Evolutionary conservation across 176 grass and related monocot species (phyloP).

Genomic region (Otatea glauca): DNA sequence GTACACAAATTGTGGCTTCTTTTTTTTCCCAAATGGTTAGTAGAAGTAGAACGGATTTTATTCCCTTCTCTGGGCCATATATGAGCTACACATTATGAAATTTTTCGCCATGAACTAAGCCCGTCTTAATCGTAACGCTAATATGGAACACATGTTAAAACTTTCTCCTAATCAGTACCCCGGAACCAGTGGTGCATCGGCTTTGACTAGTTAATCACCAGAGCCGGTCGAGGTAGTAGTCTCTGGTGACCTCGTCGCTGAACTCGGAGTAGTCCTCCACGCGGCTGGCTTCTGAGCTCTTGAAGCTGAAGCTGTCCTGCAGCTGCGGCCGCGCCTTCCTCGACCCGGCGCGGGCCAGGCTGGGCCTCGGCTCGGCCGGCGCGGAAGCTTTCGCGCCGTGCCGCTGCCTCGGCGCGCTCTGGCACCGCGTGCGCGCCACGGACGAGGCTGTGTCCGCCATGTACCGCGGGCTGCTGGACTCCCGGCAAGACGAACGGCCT

Average conservation of each 20-base stretch:
- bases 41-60: conserved; percentile 27
- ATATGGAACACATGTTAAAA: conserved; percentile 37
- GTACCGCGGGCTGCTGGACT: conserved; percentile 60
- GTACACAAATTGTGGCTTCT: not conserved
- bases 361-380: not conserved
- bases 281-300: conserved; percentile 44
- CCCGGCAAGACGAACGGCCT: conserved; percentile 10
- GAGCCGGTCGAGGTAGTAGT: conserved; percentile 90
- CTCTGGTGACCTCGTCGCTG: conserved; percentile 61
- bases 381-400: conserved; percentile 20
- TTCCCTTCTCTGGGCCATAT: conserved; percentile 21
- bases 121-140: not conserved
- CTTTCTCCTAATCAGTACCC: not conserved
- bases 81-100: not conserved
- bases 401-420: conserved; percentile 64
- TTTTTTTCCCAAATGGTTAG: not conserved
- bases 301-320: conserved; percentile 53
- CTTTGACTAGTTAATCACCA: conserved; percentile 55
- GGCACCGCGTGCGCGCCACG: conserved; percentile 69
- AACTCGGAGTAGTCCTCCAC: conserved; percentile 38
- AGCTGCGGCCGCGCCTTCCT: conserved; percentile 42
- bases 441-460: conserved; percentile 90
- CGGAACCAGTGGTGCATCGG: not conserved
- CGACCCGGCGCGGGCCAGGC: conserved; percentile 22
- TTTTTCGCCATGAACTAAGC: conserved; percentile 9